A percentile compares a stretch with the other conserved stretches of the same genome.
Evolutionary conservation across 176 grass and related monocot species (phyloP).

Genomic region (Bonia amplexicaulis): DNA sequence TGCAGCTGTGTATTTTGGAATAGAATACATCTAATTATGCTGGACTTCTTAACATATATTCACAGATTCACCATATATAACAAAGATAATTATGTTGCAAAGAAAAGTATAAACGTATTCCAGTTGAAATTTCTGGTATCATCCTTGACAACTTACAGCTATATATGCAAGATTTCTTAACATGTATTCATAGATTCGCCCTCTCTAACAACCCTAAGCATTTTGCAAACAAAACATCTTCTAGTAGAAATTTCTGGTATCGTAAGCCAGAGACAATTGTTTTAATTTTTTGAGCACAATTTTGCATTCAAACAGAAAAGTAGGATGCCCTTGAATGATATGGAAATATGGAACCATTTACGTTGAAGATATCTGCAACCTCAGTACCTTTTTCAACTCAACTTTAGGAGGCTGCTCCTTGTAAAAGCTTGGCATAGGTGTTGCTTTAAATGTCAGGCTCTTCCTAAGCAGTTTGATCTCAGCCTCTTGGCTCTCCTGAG

Average conservation of each 20-base stretch:
- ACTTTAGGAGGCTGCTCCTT: slow-evolving; percentile 85
- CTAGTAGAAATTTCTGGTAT: neutral
- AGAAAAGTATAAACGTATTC: neutral
- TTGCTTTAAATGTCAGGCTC: slow-evolving; percentile 91
- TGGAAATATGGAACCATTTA: slow-evolving; percentile 5
- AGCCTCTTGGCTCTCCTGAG: slow-evolving; percentile 91
- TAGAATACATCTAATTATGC: neutral
- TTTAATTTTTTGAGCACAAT: neutral
- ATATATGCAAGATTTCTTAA: neutral
- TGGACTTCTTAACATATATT: neutral
- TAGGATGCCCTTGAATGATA: neutral
- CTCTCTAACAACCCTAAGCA: neutral
- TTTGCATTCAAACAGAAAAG: neutral
- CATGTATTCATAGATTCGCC: neutral
- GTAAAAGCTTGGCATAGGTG: slow-evolving; percentile 96
- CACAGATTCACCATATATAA: neutral
- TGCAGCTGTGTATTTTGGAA: neutral
- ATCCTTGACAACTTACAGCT: neutral
- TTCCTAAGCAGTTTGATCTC: slow-evolving; percentile 93
- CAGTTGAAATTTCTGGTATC: neutral
- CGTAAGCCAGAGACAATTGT: neutral
- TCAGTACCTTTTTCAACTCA: slow-evolving; percentile 86
- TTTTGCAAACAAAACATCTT: neutral
- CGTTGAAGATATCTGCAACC: neutral
- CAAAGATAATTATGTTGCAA: neutral